Evolutionary conservation across 495 filamentous ascomycete genomes (phyloP), one percentile per base, ranked within the genome.

Genomic region (Aspergillus taichungensis): DNA sequence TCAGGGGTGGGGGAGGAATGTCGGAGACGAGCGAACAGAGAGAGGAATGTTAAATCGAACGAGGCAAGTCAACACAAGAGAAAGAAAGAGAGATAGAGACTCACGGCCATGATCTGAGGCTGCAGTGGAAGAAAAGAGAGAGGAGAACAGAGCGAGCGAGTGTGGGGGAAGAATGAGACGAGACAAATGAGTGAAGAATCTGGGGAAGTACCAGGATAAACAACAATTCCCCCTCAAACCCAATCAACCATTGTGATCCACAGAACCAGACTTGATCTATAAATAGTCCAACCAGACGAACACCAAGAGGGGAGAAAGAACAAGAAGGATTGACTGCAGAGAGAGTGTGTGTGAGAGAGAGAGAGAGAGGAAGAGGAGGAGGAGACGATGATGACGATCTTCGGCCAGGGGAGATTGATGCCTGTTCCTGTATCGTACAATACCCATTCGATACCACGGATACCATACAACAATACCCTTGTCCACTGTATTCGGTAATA

Each of bases 31-130:
- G 38, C 9, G 37, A 30, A 13, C 18, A 33, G 34, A 40, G 37
- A 30, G 34, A 34, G 40, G 30, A 32, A 29, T 43, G 14, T 42
- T 6, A 45, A 37, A 33, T 38, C 8, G 34, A 27, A 24, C 18
- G 18, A 1, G 18, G 18, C 4, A 24, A 4, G 18, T 24, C 18
- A 24, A 2, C 1, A 2, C 12, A 34, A 34, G 9, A 29, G 27
- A 13, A 9, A 42, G 13, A 35, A 43, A 7, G 6, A 5, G 38
- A 36, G 33, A 14, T 2, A 27, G 35, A 32, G 8, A 67, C 67
- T 54, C 59, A 68, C 67, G 53, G 63, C 48, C 67, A 70, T 70
- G 47, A 41, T 66, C 46, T 46, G 49, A 50, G 49, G 49, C 46
- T 49, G 41, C 34, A 31, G 34, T 24, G 46, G 2, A 31, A 46